phyloP scores from a whole-genome alignment of 2,329 filamentous ascomycete species.

The Teratosphaeria zuluensis region DNA sequence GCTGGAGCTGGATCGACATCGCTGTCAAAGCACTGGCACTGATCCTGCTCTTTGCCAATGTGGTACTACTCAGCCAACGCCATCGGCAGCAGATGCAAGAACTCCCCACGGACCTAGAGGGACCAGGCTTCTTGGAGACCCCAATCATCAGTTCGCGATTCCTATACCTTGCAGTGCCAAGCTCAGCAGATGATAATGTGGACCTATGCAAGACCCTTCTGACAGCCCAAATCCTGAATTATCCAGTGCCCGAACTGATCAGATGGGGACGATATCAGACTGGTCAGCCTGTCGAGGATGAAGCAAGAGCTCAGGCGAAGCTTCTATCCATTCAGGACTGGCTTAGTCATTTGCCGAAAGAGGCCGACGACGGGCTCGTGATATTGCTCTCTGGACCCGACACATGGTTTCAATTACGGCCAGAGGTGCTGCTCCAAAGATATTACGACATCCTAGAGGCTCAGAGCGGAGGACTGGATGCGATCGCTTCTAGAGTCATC shows the following conservation, averaged over 20 bases:
- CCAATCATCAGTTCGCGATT: background rate
- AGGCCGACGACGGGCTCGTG: background rate
- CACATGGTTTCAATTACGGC: background rate
- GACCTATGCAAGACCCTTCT: background rate
- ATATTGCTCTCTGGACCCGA: background rate
- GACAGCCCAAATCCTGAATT: background rate
- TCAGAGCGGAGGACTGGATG: background rate
- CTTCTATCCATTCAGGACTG: background rate
- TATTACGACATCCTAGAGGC: background rate
- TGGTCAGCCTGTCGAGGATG: background rate
- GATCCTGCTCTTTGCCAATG: no score
- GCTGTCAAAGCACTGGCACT: no score
- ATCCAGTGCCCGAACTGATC: background rate
- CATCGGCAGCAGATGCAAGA: no score
- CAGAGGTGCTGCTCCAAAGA: background rate
- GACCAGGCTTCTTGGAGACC: no score
- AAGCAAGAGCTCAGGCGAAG: background rate
- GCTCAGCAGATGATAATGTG: background rate
- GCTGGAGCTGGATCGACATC: no score
- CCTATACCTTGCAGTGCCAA: background rate
- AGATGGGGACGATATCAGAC: background rate
- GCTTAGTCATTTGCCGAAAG: background rate
- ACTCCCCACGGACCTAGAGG: no score
- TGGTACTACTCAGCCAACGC: no score
- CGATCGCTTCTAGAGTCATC: no score